Evolutionary conservation across 352 stramenopile species (phyloP).

Genomic region (Phytophthora tentaculata): DNA sequence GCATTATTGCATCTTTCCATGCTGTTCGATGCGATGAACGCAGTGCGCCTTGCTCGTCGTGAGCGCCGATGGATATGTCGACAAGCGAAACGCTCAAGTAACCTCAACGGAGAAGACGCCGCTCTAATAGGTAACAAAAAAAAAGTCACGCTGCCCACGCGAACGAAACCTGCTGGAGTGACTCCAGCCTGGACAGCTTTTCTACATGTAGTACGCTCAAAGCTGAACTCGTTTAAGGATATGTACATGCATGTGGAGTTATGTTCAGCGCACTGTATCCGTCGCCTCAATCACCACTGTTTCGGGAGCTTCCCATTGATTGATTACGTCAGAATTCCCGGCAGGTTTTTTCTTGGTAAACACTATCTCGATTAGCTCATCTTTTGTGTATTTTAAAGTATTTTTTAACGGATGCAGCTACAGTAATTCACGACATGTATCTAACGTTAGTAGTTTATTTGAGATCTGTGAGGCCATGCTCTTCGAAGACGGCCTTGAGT

Average conservation of each 20-base stretch:
- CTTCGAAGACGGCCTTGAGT: conserved; percentile 57
- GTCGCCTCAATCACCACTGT: too few species aligned
- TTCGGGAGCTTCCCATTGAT: too few species aligned
- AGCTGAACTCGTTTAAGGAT: neutral
- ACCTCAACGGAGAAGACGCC: too few species aligned
- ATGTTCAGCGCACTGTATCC: too few species aligned
- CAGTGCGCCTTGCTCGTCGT: too few species aligned
- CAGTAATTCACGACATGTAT: conserved; percentile 38
- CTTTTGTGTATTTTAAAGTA: neutral
- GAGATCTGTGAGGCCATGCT: conserved; percentile 74
- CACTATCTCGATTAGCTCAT: too few species aligned
- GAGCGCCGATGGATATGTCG: neutral
- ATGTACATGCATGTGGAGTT: too few species aligned
- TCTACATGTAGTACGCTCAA: neutral
- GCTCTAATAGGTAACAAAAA: too few species aligned
- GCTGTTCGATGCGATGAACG: conserved; percentile 21
- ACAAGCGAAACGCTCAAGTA: too few species aligned
- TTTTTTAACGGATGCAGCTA: conserved; percentile 10
- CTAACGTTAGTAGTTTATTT: conserved; percentile 58
- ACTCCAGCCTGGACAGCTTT: neutral
- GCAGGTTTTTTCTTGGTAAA: too few species aligned
- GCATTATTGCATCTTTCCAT: neutral
- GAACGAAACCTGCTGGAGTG: neutral
- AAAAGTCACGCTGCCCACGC: neutral
- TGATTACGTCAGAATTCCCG: too few species aligned